Evolutionary conservation across 305 asterid genomes (phyloP), one percentile per base, ranked within the genome.

Genomic region (Fraxinus floribunda): DNA sequence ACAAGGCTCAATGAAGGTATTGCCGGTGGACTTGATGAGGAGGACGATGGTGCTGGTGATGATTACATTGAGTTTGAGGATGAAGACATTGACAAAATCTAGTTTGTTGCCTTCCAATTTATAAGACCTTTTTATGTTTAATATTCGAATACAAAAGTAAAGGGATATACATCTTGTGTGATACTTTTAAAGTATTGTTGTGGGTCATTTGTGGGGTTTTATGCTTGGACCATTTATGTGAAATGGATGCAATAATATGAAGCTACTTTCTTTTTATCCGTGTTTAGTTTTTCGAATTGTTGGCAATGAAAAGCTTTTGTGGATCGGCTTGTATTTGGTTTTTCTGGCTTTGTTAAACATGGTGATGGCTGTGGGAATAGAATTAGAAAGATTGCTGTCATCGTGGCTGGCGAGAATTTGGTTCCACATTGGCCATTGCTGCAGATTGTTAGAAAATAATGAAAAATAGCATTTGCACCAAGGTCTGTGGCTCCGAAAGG

Each of bases 11-110:
- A 87, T 13, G 94, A 91, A 84, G 89, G 90, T 84, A 87, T 85
- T 35, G 86, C 86, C 32, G 90, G 90, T 29, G 89, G 87, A 11
- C 80, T 87, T 20, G 91, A 91, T 7, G 91, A 88, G 81, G 94
- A 89, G 20, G 91, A 87, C 4, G 93, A 91, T 7, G 91, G 90
- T 30, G 87, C 82, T 18, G 88, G 83, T 7, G 93, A 89, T 11
- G 91, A 87, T 57, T 88, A 88, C 85, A 80, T 91, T 44, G 91
- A 88, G 36, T 91, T 91, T 20, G 91, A 91, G 84, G 93, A 91
- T 38, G 91, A 89, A 85, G 91, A 91, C 89, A 87, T 91, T 24
- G 94, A 91, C 87, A 91, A 87, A 35, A 92, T 91, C 82, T 91
- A 87, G 89, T 36, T 35, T 70, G 55, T 68, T 39, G 76, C 13